Evolutionary conservation across 352 stramenopile genomes (phyloP).

Genomic region (Phytopythium cucurbitacearum): DNA sequence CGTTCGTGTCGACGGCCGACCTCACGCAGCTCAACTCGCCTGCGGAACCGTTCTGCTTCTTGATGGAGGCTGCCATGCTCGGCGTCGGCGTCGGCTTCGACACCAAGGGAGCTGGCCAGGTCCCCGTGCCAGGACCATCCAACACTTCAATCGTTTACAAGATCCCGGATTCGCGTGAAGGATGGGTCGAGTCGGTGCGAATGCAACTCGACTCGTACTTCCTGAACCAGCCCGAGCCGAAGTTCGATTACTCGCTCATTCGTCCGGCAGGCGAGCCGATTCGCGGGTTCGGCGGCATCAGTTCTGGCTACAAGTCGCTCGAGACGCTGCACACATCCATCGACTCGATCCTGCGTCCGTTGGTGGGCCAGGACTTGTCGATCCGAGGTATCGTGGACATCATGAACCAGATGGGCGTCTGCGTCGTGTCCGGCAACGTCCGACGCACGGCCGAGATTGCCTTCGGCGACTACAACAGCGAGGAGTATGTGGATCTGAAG

Average conservation of each 20-base stretch:
- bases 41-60: conserved; percentile 88
- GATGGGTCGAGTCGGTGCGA: conserved; percentile 87
- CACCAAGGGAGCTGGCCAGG: conserved; percentile 79
- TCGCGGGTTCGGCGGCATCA: conserved; percentile 88
- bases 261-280: conserved; percentile 83
- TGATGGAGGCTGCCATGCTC: conserved; percentile 95
- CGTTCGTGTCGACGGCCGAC: conserved; percentile 89
- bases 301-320: conserved; percentile 75
- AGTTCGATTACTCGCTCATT: conserved; percentile 85
- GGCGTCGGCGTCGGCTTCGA: conserved; percentile 93
- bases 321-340: conserved; percentile 68
- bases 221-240: conserved; percentile 20
- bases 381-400: conserved; percentile 88
- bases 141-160: conserved; percentile 15
- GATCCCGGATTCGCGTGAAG: conserved; percentile 66
- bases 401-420: conserved; percentile 90
- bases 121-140: conserved; percentile 36
- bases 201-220: conserved; percentile 87
- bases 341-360: conserved; percentile 41
- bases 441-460: conserved; percentile 92
- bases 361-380: conserved; percentile 49
- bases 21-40: conserved; percentile 51
- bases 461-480: conserved; percentile 85
- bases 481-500: conserved; percentile 91
- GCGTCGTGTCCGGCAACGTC: conserved; percentile 92